These are phyloP conservation scores for Corynespora cassiicola DNA, from an alignment of 2,329 filamentous ascomycete genomes.

Conservation along the genomic window DNA sequence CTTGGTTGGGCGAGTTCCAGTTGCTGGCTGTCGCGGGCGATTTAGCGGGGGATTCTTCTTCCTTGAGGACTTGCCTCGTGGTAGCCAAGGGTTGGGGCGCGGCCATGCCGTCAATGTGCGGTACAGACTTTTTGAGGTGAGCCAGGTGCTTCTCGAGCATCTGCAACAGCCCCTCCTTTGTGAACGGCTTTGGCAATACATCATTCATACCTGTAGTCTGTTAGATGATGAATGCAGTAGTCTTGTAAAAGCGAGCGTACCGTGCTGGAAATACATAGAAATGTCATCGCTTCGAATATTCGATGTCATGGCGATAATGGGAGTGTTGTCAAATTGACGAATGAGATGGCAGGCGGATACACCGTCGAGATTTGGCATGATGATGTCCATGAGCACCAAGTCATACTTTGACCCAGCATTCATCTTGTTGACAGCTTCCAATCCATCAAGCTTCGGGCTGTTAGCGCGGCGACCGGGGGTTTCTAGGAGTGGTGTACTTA, in stretches of 20 bases:
- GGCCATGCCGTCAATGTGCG: slow-evolving; percentile 55
- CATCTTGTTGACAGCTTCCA: slow-evolving; percentile 90
- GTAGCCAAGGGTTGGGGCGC: slow-evolving; percentile 58
- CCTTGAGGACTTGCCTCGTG: slow-evolving; percentile 64
- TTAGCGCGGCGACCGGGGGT: slow-evolving; percentile 34
- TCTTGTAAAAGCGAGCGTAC: slow-evolving; percentile 59
- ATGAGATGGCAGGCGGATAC: slow-evolving; percentile 95
- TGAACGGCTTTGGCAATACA: slow-evolving; percentile 96
- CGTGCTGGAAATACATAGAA: slow-evolving; percentile 95
- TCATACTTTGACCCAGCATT: slow-evolving; percentile 70
- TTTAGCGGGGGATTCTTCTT: slow-evolving; percentile 68
- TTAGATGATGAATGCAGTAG: slow-evolving; percentile 25
- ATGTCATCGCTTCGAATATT: slow-evolving; percentile 98
- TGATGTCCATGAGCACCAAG: slow-evolving; percentile 68
- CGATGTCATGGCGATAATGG: slow-evolving; percentile 98
- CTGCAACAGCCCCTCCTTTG: slow-evolving; percentile 77
- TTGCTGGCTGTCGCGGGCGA: slow-evolving; percentile 66
- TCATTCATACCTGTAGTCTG: slow-evolving; percentile 86
- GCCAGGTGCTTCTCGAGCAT: slow-evolving; percentile 87
- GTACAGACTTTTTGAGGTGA: slow-evolving; percentile 74
- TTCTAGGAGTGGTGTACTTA: slow-evolving; percentile 56
- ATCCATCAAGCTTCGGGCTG: slow-evolving; percentile 72
- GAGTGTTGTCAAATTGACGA: slow-evolving; percentile 81
- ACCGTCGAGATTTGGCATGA: slow-evolving; percentile 96
- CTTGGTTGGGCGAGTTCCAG: slow-evolving; percentile 68